Evolutionary conservation across 495 filamentous ascomycete genomes (phyloP), one percentile per base, ranked within the genome.

Genomic region (Podospora appendiculata): DNA sequence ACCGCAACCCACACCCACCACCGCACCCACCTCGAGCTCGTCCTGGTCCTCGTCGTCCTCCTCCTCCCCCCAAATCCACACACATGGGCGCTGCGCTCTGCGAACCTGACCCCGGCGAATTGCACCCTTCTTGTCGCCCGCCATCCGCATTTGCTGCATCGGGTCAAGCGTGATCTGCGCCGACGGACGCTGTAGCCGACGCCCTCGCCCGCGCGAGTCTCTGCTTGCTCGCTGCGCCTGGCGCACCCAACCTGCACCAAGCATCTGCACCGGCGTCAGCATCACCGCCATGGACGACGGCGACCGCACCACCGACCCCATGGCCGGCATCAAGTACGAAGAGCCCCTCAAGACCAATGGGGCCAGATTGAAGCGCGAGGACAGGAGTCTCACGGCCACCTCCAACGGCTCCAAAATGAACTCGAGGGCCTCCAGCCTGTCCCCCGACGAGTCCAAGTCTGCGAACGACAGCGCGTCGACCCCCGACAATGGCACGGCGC

Each of bases 401-500:
- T 65, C 70, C n/a, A 70, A 65, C 56, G 63, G 45, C 14, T 69
- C 67, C 60, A 73, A 73, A 52, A 61, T 49, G 45, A 53, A 63
- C 46, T 70, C 70, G 38, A 59, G 64, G 48, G 60, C 62, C 0
- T 51, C 68, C 32, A 73, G 69, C 53, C 39, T 70, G 65, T 75
- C 73, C 50, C 70, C 68, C 41, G 70, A 75, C 51, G 72, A 66
- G 16, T 61, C 59, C 48, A 76, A 76, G 50, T 57, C 68, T 48
- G 60, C 65, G 14, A 62, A 62, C 53, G 71, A 71, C 35, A 69
- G 66, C 60, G 66, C 66, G 43, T 65, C 69, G 14, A 70, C 69
- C 8, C 68, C 70, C 17, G 72, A 74, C 25, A 66, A 63, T 38
- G 53, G 19, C 16, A 51, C 88, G 57, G 77, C 80, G 16, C 82